Base-by-base conservation (phyloP, 208 protist genomes). In the Crithidia brevicula region DNA sequence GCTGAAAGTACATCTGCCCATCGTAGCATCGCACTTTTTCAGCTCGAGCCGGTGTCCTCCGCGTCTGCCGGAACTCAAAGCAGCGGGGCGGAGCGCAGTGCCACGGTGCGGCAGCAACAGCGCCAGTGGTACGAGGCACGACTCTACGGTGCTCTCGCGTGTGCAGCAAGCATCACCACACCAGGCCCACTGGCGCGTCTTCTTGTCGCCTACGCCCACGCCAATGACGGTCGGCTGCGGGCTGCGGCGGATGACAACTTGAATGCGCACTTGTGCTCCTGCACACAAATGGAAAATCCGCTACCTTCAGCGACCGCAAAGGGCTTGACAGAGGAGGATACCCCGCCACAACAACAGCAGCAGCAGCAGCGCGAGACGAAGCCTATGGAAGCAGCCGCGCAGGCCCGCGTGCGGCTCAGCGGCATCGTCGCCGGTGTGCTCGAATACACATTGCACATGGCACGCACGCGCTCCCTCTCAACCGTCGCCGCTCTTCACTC, bases 341-440 rank as follows among this genome's bases (percentile, higher is more conserved):
- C n/a, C n/a, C n/a, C n/a, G n/a, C n/a, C n/a, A n/a, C 30, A 56
- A 47, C 7, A 47, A 25, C 38, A 9, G 43, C n/a, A 43, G 13
- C 4, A 42, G n/a, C 7, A 20, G 25, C 25, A 22, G 40, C 2
- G 5, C 4, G 4, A 16, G 25, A 27, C 25, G 23, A 36, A 43
- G 15, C 6, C 49, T 11, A 60, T 38, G 33, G 38, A 20, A 31
- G 34, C 62, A 33, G 11, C 42, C 2, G 45, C 22, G 25, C 59
- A 60, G 23, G 56, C 57, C 7, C 42, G 18, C 8, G 62, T 57
- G 27, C 72, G 72, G 5, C 22, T 81, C 34, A 66, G 71, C 51
- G 87, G 87, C 52, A 74, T 93, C 7, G 66, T 90, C 1, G 74
- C 81, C 15, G 87, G 87, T 56, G 45, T 93, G 22, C 40, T 93